Evolutionary conservation across 371 early-diverging fungal species (phyloP), one percentile per base, ranked within the genome.

Genomic region (Astathelohania contejeani): DNA sequence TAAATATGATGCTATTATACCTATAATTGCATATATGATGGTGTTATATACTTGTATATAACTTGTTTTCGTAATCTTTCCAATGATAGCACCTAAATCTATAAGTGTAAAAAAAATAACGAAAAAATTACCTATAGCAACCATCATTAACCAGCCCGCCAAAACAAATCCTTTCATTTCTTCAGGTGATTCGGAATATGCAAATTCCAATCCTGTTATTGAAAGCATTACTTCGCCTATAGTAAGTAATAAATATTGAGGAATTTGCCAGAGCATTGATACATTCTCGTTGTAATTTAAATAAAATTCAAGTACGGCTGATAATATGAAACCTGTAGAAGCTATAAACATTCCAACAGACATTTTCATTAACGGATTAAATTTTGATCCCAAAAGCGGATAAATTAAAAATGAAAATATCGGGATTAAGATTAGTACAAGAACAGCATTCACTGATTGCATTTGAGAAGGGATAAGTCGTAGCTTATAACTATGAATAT

Each of bases 161-260:
- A 70, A 53, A 3, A 55, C 49, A 14, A 73, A 22, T 2, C 62
- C 55, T 53, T 71, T 71, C 32, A 60, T 46, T 16, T 47, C 9
- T 3, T 55, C 25, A 3, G 74, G 65, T 1, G 70, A 53, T 25
- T 63, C 51, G 14, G 60, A 49, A 56, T 83, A 82, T 25, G 77
- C 72, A 59, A 81, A 78, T 63, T 80, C 76, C 54, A 81, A 69
- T 45, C 82, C 82, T 18, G 78, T 78, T 47, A 78, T 77, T 22
- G 77, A 77, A 63, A 79, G 68, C 20, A 82, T 42, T 40, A 77
- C 68, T 65, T 82, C 84, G 37, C 78, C 81, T 37, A 75, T 55
- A 12, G 82, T 76, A 19, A 82, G 54, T 47, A 81, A 1, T 62
- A 81, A 66, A 71, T 79, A 81, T 45, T 79, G 80, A 51, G 80